Base-by-base conservation (phyloP, 345 rosid species). In the Heritiera littoralis region DNA sequence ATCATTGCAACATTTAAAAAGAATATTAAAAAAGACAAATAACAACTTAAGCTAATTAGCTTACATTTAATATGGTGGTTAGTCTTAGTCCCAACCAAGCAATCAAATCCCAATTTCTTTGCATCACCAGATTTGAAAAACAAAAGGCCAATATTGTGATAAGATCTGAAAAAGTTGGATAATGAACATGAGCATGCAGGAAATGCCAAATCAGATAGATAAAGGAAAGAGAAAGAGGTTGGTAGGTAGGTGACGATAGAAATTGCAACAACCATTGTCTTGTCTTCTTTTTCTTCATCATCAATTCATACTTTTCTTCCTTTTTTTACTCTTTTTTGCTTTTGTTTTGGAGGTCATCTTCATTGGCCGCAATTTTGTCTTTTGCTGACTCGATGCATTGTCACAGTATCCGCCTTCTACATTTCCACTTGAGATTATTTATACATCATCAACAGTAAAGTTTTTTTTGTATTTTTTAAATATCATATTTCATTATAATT, bases 161-260 rank as follows among this genome's bases (percentile, higher is more conserved):
- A 48, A 48, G 52, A 48, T 48, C 52, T 10, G 13, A 48, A 56
- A 61, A 5, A 9, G 23, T 7, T 61, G 41, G 38, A 63, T 63
- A 23, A 9, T 12, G 15, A 35, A 10, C 15, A 3, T 2, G 2
- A 20, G 10, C 5, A 3, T 0, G 30, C 8, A 5, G 15, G 40
- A 61, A 7, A 30, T 64, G 18, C 40, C n/a, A 65, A 23, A 30
- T 65, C 9, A 4, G 64, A 76, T 30, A 45, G 55, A 23, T 56
- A 23, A 18, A 56, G 11, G 28, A 23, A 23, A 23, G 28, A 52
- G 23, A 14, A 52, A 35, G 59, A 70, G 60, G 67, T 77, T 64
- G 80, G 67, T 77, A 74, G 73, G 63, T 35, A 5, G 32, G 35
- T 82, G 76, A 82, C 77, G 76, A 35, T 59, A 59, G 32, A 66